Evolutionary conservation across 345 rosid species (phyloP).

Genomic region (Syzygium aqueum): DNA sequence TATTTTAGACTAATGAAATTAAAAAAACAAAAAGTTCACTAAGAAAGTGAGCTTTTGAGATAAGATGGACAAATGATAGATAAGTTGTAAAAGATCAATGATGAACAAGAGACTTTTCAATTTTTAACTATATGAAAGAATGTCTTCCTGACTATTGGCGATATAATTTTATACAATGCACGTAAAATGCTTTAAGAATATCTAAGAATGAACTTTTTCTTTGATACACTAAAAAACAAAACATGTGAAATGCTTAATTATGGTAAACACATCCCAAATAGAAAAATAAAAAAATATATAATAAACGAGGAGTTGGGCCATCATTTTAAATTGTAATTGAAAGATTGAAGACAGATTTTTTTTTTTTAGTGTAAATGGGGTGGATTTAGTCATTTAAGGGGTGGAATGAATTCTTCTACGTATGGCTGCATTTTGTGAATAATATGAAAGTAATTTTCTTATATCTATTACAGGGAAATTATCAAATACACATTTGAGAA

Average conservation of each 20-base stretch:
- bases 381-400: background rate
- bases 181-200: background rate
- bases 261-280: background rate
- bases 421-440: background rate
- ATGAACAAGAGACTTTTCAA: background rate
- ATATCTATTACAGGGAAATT: background rate
- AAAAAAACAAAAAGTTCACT: background rate
- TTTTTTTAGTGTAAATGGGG: background rate
- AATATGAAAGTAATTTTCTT: background rate
- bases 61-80: background rate
- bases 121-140: background rate
- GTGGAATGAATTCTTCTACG: background rate
- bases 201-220: background rate
- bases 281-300: background rate
- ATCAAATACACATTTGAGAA: background rate
- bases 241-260: background rate
- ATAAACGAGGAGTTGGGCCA: background rate
- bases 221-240: background rate
- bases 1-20: background rate
- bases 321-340: background rate
- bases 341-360: background rate
- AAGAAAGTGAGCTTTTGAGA: background rate
- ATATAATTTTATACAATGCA: background rate
- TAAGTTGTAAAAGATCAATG: background rate
- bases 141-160: background rate